These are phyloP conservation scores for Phaeosphaeriaceae sp. DNA, from an alignment of 2,329 filamentous ascomycete species.

Conservation along the genomic window DNA sequence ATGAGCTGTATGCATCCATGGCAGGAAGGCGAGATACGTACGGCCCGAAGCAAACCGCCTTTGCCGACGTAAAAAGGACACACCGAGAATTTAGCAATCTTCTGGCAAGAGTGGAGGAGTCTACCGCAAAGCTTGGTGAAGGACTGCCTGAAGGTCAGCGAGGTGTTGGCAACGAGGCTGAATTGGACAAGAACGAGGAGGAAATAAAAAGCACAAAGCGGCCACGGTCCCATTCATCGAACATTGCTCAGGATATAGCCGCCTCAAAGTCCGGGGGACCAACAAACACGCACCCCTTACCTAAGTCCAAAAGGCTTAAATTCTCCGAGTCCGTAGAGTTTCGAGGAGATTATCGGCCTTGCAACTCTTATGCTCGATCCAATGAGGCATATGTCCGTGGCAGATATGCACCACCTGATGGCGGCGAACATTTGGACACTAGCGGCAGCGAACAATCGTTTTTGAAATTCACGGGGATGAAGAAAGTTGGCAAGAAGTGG, in stretches of 20 bases:
- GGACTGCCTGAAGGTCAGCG: background rate
- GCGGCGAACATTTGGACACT: conserved; percentile 35
- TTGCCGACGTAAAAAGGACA: conserved; percentile 17
- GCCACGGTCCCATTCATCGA: background rate
- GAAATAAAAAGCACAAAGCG: conserved; percentile 12
- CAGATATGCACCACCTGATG: conserved; percentile 33
- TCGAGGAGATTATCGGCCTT: conserved; percentile 23
- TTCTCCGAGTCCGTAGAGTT: conserved; percentile 28
- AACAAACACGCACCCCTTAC: background rate
- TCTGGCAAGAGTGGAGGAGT: conserved; percentile 27
- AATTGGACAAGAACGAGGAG: background rate
- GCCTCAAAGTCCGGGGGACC: background rate
- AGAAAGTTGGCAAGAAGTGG: conserved; percentile 28
- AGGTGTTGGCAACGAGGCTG: background rate
- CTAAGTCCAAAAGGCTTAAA: conserved; percentile 21
- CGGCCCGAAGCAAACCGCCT: conserved; percentile 17
- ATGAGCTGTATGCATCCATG: conserved; percentile 17
- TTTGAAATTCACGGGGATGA: conserved; percentile 33
- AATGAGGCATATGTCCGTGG: conserved; percentile 32
- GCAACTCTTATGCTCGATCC: conserved; percentile 19
- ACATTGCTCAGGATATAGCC: background rate
- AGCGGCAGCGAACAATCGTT: conserved; percentile 28
- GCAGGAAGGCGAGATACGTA: conserved; percentile 19
- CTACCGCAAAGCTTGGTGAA: background rate
- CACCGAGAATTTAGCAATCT: conserved; percentile 36